phyloP scores from a whole-genome alignment of 1,284 basidiomycete genomes.

The Coriolopsis trogii region DNA sequence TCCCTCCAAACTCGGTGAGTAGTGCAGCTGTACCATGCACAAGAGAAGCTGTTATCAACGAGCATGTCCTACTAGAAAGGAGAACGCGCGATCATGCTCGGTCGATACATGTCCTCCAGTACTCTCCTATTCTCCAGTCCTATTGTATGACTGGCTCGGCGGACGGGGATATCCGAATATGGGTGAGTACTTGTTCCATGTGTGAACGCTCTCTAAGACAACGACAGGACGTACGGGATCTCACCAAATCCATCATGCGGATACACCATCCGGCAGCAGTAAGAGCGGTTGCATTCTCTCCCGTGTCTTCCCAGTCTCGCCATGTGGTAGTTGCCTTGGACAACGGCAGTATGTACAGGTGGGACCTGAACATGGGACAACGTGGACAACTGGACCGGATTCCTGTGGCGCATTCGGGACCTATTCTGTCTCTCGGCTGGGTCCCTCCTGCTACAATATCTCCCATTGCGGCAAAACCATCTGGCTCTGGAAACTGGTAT shows the following conservation, averaged over 20 bases:
- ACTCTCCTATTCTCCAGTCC: slow-evolving; percentile 61
- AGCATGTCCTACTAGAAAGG: slow-evolving; percentile 50
- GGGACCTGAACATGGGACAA: slow-evolving; percentile 80
- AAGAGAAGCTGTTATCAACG: no score
- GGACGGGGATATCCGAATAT: slow-evolving; percentile 81
- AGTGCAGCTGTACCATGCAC: neutral
- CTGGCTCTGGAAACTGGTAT: slow-evolving; percentile 29
- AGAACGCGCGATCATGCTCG: slow-evolving; percentile 76
- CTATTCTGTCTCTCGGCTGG: slow-evolving; percentile 84
- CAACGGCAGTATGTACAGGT: slow-evolving; percentile 67
- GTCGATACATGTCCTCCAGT: slow-evolving; percentile 74
- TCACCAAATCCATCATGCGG: slow-evolving; percentile 68
- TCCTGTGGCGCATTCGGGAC: slow-evolving; percentile 76
- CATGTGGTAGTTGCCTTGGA: slow-evolving; percentile 80
- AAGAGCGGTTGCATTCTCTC: slow-evolving; percentile 75
- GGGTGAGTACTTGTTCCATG: slow-evolving; percentile 52
- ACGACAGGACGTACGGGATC: slow-evolving; percentile 72
- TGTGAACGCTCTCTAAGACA: neutral
- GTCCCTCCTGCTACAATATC: slow-evolving; percentile 34
- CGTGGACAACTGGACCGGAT: slow-evolving; percentile 73
- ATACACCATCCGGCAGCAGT: slow-evolving; percentile 77
- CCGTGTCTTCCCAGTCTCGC: slow-evolving; percentile 61
- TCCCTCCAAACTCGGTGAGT: slow-evolving; percentile 69
- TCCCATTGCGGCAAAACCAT: slow-evolving; percentile 10
- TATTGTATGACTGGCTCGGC: slow-evolving; percentile 83